A percentile compares a stretch with the other conserved stretches of the same genome.
Evolutionary conservation across 139 green algal genomes (phyloP).

Genomic region (Picochlorum costavermella): DNA sequence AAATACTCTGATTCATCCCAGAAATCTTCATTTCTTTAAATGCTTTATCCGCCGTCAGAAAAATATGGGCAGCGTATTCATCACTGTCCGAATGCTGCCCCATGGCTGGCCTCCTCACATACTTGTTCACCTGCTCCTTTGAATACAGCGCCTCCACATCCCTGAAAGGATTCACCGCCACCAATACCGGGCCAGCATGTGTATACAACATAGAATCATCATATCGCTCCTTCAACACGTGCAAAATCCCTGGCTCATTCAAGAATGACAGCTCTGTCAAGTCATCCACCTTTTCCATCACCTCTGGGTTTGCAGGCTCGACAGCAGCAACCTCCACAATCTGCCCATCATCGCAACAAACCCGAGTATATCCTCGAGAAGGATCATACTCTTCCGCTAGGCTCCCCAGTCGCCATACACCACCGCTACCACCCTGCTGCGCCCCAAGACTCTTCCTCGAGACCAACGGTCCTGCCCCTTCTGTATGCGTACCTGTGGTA

Average conservation of each 20-base stretch:
- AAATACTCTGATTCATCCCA: conserved; percentile 39
- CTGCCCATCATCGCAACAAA: neutral
- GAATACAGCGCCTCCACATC: conserved; percentile 63
- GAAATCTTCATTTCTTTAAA: conserved; percentile 43
- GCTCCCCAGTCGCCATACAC: neutral
- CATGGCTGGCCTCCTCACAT: conserved; percentile 34
- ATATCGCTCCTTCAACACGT: conserved; percentile 52
- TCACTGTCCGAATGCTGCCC: neutral
- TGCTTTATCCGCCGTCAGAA: conserved; percentile 63
- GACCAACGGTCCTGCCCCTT: too few species aligned
- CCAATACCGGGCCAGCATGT: conserved; percentile 67
- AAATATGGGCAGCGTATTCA: conserved; percentile 63
- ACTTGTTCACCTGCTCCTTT: conserved; percentile 45
- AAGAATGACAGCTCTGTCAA: conserved; percentile 76
- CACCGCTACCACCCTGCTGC: neutral
- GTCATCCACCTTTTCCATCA: conserved; percentile 34
- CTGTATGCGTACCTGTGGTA: neutral
- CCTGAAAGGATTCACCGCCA: conserved; percentile 84
- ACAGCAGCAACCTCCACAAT: neutral
- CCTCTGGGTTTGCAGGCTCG: conserved; percentile 4
- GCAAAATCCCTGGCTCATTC: conserved; percentile 80
- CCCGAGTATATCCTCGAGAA: neutral
- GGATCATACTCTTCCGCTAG: neutral
- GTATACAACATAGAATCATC: conserved; percentile 70
- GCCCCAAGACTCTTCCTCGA: neutral